A percentile compares a stretch with the other conserved stretches of the same genome.
Conservation (phyloP, 2,329 filamentous ascomycete species). For the Parastagonospora avenae region DNA sequence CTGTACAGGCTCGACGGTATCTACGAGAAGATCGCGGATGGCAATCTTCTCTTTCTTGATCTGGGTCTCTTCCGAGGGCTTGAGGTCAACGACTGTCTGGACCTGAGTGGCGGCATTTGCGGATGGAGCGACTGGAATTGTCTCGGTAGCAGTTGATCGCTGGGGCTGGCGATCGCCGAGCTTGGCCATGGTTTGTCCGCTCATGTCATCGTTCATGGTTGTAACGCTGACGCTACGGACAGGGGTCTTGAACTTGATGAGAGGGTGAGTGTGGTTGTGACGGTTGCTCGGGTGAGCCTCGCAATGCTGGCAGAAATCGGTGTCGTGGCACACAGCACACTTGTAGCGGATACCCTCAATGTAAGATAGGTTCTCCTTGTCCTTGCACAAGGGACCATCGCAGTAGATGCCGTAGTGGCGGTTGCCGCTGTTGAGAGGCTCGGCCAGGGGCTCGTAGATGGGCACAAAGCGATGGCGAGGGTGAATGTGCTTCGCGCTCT, state of each 20-base stretch:
- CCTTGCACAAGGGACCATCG: constrained; percentile 85
- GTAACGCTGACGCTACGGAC: constrained; percentile 86
- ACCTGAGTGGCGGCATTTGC: constrained; percentile 64
- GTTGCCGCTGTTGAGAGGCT: constrained; percentile 51
- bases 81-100: constrained; percentile 65
- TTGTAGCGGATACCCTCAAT: constrained; percentile 93
- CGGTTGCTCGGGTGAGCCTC: constrained; percentile 83
- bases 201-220: constrained; percentile 77
- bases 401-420: constrained; percentile 89
- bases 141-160: constrained; percentile 59
- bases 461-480: constrained; percentile 86
- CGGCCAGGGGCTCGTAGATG: constrained; percentile 74
- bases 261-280: constrained; percentile 94
- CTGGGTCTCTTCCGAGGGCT: constrained; percentile 60
- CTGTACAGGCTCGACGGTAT: constrained; percentile 33
- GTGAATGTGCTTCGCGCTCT: constrained; percentile 71
- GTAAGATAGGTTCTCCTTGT: constrained; percentile 59
- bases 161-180: constrained; percentile 69
- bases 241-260: constrained; percentile 96
- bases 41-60: constrained; percentile 51
- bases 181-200: constrained; percentile 66
- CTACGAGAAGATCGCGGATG: constrained; percentile 46
- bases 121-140: constrained; percentile 52
- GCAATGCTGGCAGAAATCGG: constrained; percentile 92
- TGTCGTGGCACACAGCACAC: constrained; percentile 93